These are phyloP conservation scores for Clarireedia paspali DNA, from an alignment of 2,329 filamentous ascomycete species.

Conservation along the genomic window DNA sequence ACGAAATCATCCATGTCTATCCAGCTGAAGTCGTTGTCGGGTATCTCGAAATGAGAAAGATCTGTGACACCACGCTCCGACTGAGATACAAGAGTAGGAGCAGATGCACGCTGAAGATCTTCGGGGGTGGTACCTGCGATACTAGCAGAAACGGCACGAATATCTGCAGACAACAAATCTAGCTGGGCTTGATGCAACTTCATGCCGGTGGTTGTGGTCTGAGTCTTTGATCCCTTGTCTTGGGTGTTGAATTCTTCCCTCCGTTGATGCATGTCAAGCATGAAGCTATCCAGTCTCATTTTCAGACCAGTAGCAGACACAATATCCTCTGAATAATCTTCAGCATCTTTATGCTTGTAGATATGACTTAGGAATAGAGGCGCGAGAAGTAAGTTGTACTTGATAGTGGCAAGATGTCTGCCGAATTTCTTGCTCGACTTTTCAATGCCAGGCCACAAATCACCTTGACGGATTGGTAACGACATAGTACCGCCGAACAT, in stretches of 20 bases:
- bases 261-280: constrained; percentile 90
- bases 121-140: constrained; percentile 75
- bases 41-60: constrained; percentile 86
- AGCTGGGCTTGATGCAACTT: constrained; percentile 92
- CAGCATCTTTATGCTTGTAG: constrained; percentile 95
- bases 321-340: constrained; percentile 69
- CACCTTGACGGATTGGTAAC: constrained; percentile 85
- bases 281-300: constrained; percentile 91
- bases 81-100: constrained; percentile 42
- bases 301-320: constrained; percentile 96
- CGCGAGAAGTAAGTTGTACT: constrained; percentile 89
- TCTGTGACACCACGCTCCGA: constrained; percentile 54
- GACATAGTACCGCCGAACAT: constrained; percentile 94
- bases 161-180: constrained; percentile 84
- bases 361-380: constrained; percentile 93
- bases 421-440: constrained; percentile 99
- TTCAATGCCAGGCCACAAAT: constrained; percentile 83
- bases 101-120: constrained; percentile 57
- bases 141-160: constrained; percentile 86
- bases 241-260: constrained; percentile 84
- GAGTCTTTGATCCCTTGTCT: constrained; percentile 66
- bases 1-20: constrained; percentile 99
- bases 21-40: constrained; percentile 92
- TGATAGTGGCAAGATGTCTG: constrained; percentile 93
- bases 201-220: constrained; percentile 82